These are phyloP conservation scores for Dendrothele bispora DNA, from an alignment of 768 basidiomycete species.

Conservation along the genomic window DNA sequence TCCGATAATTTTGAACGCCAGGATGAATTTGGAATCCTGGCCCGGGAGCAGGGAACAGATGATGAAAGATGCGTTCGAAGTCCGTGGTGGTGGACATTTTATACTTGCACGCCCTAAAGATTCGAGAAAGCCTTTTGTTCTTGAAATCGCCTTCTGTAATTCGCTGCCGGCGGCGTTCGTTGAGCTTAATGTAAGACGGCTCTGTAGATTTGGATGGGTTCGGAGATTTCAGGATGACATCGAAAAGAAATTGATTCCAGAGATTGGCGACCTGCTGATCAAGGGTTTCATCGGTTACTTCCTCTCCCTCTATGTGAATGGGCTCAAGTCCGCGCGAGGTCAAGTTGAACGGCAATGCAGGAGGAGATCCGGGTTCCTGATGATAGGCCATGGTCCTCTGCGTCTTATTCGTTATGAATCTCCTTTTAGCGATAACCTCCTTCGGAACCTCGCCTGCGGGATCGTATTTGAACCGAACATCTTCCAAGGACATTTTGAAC, in stretches of 20 bases:
- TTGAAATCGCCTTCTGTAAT: neutral
- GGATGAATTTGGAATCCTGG: neutral
- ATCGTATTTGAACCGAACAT: neutral
- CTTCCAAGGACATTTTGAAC: neutral
- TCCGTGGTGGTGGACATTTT: neutral
- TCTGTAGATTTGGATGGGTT: neutral
- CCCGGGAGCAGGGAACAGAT: neutral
- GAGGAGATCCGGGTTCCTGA: too few relatives aligned
- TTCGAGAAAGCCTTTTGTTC: neutral
- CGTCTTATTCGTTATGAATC: neutral
- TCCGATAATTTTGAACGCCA: neutral
- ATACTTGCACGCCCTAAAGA: neutral
- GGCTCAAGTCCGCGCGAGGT: too few relatives aligned
- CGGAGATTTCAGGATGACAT: neutral
- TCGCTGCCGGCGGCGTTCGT: neutral
- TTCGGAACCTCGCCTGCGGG: neutral
- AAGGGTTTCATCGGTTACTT: constrained; percentile 2
- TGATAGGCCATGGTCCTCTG: neutral
- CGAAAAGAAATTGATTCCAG: constrained; percentile 1
- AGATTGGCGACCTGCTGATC: neutral
- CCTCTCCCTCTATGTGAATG: too few relatives aligned
- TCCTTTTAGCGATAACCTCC: neutral
- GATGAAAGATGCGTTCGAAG: neutral
- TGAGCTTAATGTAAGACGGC: neutral
- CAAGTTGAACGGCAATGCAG: too few relatives aligned